phyloP scores from a whole-genome alignment of 106 monocot species.

The Acorus gramineus region DNA sequence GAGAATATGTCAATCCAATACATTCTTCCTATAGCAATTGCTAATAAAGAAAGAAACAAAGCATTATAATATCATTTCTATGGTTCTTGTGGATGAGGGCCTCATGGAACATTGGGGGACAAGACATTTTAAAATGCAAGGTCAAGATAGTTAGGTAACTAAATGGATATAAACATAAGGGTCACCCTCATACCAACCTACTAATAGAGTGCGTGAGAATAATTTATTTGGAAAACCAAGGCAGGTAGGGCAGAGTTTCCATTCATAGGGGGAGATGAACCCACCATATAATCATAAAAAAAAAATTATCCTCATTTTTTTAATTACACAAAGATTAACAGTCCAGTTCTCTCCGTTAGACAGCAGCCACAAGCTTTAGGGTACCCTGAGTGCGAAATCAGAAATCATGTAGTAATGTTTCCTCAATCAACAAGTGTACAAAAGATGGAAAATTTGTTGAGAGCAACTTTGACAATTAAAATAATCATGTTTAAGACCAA shows the following conservation, averaged over 20 bases:
- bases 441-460: too few species aligned
- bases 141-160: conserved; percentile 24
- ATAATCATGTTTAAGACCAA: too few species aligned
- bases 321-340: too few species aligned
- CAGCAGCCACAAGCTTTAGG: too few species aligned
- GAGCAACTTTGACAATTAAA: too few species aligned
- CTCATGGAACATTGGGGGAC: conserved; percentile 5
- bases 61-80: background rate
- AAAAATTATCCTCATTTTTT: background rate
- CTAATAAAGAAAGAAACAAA: conserved; percentile 6
- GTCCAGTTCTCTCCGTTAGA: too few species aligned
- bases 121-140: conserved; percentile 6
- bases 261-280: conserved; percentile 4
- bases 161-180: conserved; percentile 5
- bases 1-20: background rate
- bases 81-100: conserved; percentile 3
- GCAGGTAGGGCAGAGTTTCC: background rate
- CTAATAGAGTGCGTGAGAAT: conserved; percentile 1
- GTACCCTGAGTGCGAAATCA: too few species aligned
- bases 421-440: too few species aligned
- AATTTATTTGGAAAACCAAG: conserved; percentile 2
- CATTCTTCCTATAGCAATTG: conserved; percentile 8
- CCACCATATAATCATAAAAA: background rate
- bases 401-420: too few species aligned
- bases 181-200: conserved; percentile 9